Conservation (phyloP, 1,284 basidiomycete genomes). For the Schizopora paradoxa region DNA sequence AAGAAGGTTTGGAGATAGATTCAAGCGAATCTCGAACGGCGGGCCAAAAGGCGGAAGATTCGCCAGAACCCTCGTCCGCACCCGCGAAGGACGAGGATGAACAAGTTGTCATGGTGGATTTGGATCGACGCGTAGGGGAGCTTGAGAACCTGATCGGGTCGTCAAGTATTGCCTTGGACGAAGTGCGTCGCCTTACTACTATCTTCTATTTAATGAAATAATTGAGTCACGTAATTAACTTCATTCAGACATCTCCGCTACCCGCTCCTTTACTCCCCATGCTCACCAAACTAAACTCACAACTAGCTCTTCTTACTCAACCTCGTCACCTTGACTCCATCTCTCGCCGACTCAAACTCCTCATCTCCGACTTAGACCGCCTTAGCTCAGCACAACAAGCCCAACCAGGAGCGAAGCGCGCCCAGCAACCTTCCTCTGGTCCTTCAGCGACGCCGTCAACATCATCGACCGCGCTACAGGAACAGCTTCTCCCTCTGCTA, state of each 20-base stretch:
- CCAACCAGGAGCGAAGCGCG: conserved; percentile 24
- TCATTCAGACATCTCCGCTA: conserved; percentile 51
- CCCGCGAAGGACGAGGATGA: conserved; percentile 34
- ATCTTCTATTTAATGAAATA: conserved; percentile 3
- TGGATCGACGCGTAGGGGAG: conserved; percentile 76
- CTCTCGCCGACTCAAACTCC: conserved; percentile 86
- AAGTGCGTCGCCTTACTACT: conserved; percentile 42
- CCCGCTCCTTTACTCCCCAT: conserved; percentile 80
- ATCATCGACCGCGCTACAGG: conserved; percentile 43
- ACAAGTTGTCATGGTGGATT: conserved; percentile 49
- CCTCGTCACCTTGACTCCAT: conserved; percentile 97
- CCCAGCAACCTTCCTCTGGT: conserved; percentile 31
- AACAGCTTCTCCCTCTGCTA: conserved; percentile 70
- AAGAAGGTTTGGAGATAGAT: conserved; percentile 22
- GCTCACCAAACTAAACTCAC: conserved; percentile 77
- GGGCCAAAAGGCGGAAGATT: conserved; percentile 18
- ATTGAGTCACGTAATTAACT: conserved; percentile 5
- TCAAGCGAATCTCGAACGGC: conserved; percentile 17
- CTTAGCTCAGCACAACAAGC: conserved; percentile 39
- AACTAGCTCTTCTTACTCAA: conserved; percentile 86
- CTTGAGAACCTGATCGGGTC: conserved; percentile 79
- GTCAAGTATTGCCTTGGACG: conserved; percentile 63
- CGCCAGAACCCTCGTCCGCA: no score
- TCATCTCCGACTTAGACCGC: conserved; percentile 90
- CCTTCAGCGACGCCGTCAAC: conserved; percentile 26